These are phyloP conservation scores for Suillus lakei DNA, from an alignment of 768 basidiomycete species.

Conservation along the genomic window DNA sequence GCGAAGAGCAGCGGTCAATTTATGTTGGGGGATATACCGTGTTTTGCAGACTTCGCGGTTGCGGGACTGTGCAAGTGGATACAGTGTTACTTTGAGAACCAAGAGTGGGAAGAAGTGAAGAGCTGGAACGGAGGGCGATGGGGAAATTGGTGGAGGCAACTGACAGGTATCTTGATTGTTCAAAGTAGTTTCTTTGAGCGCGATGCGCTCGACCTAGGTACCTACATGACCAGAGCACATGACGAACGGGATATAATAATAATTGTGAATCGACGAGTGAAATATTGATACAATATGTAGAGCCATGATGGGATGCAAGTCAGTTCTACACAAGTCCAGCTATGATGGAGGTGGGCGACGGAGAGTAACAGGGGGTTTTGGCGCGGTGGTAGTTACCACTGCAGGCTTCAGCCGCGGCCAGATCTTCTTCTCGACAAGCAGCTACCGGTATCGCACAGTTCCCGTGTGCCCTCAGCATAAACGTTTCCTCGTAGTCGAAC, in stretches of 20 bases:
- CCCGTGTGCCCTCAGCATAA: too few species aligned
- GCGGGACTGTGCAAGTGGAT: slow-evolving; percentile 24
- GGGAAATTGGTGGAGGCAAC: slow-evolving; percentile 19
- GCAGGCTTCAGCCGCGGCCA: slow-evolving; percentile 60
- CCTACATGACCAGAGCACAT: not conserved
- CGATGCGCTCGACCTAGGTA: not conserved
- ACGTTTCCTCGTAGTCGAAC: too few species aligned
- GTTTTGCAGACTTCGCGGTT: slow-evolving; percentile 24
- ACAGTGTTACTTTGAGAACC: slow-evolving; percentile 13
- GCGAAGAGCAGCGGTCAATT: slow-evolving; percentile 2
- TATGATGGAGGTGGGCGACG: slow-evolving; percentile 33
- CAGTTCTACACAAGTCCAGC: not conserved
- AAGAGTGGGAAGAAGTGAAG: slow-evolving; percentile 14
- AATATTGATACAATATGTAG: slow-evolving; percentile 28
- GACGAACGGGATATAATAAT: not conserved
- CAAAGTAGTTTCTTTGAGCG: not conserved
- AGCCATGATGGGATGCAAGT: not conserved
- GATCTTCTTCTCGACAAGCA: slow-evolving; percentile 63
- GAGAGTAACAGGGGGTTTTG: slow-evolving; percentile 40
- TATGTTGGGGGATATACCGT: slow-evolving; percentile 21
- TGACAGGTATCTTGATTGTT: slow-evolving; percentile 20
- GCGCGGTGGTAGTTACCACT: slow-evolving; percentile 27
- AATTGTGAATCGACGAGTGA: slow-evolving; percentile 8
- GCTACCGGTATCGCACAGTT: too few species aligned
- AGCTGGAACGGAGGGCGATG: slow-evolving; percentile 18